Evolutionary conservation across 2,329 filamentous ascomycete species (phyloP).

Genomic region (Cladosporium oxysporum): DNA sequence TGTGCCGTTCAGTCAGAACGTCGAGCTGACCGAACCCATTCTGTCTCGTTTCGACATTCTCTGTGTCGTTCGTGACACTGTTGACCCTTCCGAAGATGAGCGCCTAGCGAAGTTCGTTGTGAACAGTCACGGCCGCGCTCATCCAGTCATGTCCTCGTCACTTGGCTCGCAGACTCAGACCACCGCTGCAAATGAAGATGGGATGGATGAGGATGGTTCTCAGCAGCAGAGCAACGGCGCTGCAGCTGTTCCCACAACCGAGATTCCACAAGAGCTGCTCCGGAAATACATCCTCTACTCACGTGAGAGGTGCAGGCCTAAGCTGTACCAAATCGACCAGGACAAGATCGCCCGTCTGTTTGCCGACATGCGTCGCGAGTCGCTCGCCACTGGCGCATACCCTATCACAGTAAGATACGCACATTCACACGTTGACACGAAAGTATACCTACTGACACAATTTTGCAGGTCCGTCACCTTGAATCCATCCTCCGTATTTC

Average conservation of each 20-base stretch:
- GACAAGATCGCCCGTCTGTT: constrained; percentile 95
- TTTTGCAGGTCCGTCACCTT: constrained; percentile 80
- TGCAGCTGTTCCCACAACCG: constrained; percentile 54
- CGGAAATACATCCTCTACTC: constrained; percentile 97
- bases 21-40: constrained; percentile 95
- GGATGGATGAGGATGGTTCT: constrained; percentile 61
- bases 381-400: constrained; percentile 89
- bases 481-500: constrained; percentile 96
- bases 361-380: constrained; percentile 93
- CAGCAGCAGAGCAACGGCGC: constrained; percentile 46
- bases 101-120: constrained; percentile 93
- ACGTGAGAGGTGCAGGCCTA: constrained; percentile 82
- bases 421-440: constrained; percentile 27
- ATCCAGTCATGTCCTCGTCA: constrained; percentile 57
- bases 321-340: constrained; percentile 95
- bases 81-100: constrained; percentile 90
- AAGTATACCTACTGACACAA: constrained; percentile 15
- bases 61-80: constrained; percentile 92
- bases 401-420: constrained; percentile 81
- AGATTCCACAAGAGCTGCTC: constrained; percentile 86
- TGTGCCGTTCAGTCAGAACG: constrained; percentile 92
- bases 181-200: constrained; percentile 52
- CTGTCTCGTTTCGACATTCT: constrained; percentile 97
- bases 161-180: constrained; percentile 32
- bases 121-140: constrained; percentile 87